Evolutionary conservation across 371 early-diverging fungal genomes (phyloP).

Genomic region (Rhizopus microsporus): DNA sequence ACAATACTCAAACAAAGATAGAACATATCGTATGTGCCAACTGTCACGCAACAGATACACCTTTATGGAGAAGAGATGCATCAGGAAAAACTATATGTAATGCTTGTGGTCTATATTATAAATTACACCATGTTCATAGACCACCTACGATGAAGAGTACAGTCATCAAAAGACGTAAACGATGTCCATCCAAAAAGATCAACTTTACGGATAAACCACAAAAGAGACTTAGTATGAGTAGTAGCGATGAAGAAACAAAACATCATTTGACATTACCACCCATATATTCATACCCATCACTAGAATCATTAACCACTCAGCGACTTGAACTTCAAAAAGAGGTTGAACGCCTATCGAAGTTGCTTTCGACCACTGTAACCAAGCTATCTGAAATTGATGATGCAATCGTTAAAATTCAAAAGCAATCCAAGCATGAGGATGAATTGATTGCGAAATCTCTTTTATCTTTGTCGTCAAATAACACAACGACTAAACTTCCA

Average conservation of each 20-base stretch:
- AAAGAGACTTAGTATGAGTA: background rate
- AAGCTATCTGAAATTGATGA: conserved; percentile 57
- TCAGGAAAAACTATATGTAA: conserved; percentile 75
- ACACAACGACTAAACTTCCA: conserved; percentile 14
- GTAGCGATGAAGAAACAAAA: background rate
- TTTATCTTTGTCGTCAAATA: conserved; percentile 15
- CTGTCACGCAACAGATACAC: conserved; percentile 73
- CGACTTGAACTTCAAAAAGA: conserved; percentile 62
- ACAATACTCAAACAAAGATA: background rate
- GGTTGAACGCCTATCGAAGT: conserved; percentile 52
- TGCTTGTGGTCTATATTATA: conserved; percentile 82
- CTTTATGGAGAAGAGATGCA: conserved; percentile 78
- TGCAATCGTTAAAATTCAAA: conserved; percentile 19
- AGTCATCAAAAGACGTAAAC: conserved; percentile 58
- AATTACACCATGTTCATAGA: conserved; percentile 66
- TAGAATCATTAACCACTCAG: conserved; percentile 45
- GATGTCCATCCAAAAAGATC: conserved; percentile 22
- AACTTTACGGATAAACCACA: background rate
- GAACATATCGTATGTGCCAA: conserved; percentile 58
- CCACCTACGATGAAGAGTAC: conserved; percentile 58
- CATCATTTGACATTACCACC: background rate
- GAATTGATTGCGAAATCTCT: conserved; percentile 12
- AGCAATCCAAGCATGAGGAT: conserved; percentile 9
- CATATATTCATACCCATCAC: background rate
- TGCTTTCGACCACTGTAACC: conserved; percentile 55